Evolutionary conservation across 768 basidiomycete species (phyloP).

Genomic region (Hericium rajendrae): DNA sequence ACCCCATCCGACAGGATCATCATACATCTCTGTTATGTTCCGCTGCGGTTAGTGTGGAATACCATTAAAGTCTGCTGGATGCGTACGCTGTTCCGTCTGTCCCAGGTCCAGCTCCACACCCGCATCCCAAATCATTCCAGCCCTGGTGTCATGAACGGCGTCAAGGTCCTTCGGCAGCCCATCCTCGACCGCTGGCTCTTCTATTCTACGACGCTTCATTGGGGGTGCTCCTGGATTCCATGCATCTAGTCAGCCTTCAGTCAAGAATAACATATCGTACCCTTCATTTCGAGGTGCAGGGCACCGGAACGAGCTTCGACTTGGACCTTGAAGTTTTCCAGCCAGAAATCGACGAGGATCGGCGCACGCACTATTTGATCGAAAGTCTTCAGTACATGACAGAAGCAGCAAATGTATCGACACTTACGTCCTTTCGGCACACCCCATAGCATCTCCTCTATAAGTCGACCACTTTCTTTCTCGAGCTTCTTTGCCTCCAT

Average conservation of each 20-base stretch:
- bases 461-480: constrained; percentile 40
- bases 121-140: not conserved
- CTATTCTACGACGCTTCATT: constrained; percentile 33
- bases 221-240: constrained; percentile 30
- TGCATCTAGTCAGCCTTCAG: not conserved
- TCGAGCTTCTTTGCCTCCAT: constrained; percentile 43
- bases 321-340: constrained; percentile 59
- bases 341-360: constrained; percentile 66
- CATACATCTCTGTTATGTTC: constrained; percentile 1
- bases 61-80: not conserved
- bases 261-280: constrained; percentile 15
- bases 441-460: constrained; percentile 60
- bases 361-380: constrained; percentile 49
- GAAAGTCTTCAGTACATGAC: not conserved
- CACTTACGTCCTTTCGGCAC: constrained; percentile 54
- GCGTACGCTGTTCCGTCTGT: not conserved
- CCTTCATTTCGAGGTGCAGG: constrained; percentile 29
- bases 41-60: not conserved
- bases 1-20: constrained; percentile 10
- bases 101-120: not conserved
- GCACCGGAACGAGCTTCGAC: constrained; percentile 49
- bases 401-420: not conserved
- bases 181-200: not conserved
- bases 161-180: not conserved
- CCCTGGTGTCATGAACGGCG: not conserved